phyloP scores from a whole-genome alignment of 129 eudicot genomes.

The Flaveria trinervia region DNA sequence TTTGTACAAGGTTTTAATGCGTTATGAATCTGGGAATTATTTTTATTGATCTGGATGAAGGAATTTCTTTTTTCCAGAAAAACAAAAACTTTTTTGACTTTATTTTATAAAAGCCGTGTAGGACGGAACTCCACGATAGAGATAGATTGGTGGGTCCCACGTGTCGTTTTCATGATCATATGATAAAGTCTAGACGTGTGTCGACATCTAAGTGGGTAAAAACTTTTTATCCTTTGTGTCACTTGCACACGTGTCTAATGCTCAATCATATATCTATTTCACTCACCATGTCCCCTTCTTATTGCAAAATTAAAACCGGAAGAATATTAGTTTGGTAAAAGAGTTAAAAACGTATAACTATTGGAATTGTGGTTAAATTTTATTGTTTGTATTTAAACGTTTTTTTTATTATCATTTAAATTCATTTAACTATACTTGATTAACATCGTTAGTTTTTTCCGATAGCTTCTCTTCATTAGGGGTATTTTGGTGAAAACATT shows the following conservation, averaged over 20 bases:
- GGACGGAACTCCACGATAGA: constrained; percentile 51
- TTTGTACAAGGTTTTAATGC: not conserved
- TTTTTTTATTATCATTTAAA: too few relatives aligned
- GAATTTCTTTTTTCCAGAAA: not conserved
- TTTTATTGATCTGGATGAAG: not conserved
- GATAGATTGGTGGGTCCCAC: constrained; percentile 36
- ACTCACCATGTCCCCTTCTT: constrained; percentile 5
- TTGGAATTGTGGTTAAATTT: too few relatives aligned
- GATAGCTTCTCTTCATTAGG: too few relatives aligned
- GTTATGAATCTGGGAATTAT: not conserved
- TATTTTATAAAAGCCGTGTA: constrained; percentile 56
- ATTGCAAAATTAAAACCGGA: too few relatives aligned
- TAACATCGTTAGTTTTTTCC: too few relatives aligned
- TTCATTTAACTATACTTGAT: too few relatives aligned
- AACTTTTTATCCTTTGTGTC: constrained; percentile 7
- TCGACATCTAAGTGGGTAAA: constrained; percentile 39
- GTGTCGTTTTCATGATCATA: constrained; percentile 30
- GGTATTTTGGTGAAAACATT: too few relatives aligned
- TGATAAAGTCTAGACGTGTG: constrained; percentile 62
- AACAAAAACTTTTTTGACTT: constrained; percentile 52
- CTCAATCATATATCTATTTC: not conserved
- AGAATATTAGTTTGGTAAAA: too few relatives aligned
- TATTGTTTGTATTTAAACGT: too few relatives aligned
- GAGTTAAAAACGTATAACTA: too few relatives aligned
- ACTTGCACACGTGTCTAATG: constrained; percentile 43